Conservation (phyloP, 441 rosid species). For the Hura crepitans region DNA sequence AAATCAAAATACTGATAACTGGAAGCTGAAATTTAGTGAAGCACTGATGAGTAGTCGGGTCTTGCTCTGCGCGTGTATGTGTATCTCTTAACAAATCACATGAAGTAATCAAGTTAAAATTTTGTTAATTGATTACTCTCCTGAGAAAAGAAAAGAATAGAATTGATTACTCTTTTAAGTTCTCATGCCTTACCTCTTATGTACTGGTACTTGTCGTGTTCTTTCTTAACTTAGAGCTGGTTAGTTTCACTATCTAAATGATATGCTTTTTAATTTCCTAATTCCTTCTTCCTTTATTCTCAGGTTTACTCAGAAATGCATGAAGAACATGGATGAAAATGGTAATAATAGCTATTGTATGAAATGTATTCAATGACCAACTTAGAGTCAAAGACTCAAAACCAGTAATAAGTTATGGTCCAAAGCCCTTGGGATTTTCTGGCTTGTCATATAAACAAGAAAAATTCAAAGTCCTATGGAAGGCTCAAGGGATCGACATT, state of each 20-base stretch:
- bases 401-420: slow-evolving; percentile 25
- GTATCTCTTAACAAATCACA: not conserved
- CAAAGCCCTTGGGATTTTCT: slow-evolving; percentile 25
- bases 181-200: not conserved
- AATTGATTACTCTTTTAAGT: not conserved
- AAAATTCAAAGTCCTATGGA: slow-evolving; percentile 38
- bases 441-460: slow-evolving; percentile 25
- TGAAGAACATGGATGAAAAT: slow-evolving; percentile 18
- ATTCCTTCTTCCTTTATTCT: not conserved
- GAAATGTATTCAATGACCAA: slow-evolving; percentile 14
- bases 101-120: not conserved
- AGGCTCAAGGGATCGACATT: slow-evolving; percentile 34
- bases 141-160: too few relatives aligned
- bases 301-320: slow-evolving; percentile 30
- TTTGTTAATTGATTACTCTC: not conserved
- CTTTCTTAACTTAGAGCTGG: not conserved
- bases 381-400: slow-evolving; percentile 17
- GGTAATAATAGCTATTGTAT: not conserved
- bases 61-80: not conserved
- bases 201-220: not conserved
- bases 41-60: not conserved
- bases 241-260: not conserved
- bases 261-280: not conserved
- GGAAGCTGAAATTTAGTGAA: not conserved
- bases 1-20: not conserved